phyloP scores from a whole-genome alignment of 257 asterid genomes.

The Solanum sitiens region DNA sequence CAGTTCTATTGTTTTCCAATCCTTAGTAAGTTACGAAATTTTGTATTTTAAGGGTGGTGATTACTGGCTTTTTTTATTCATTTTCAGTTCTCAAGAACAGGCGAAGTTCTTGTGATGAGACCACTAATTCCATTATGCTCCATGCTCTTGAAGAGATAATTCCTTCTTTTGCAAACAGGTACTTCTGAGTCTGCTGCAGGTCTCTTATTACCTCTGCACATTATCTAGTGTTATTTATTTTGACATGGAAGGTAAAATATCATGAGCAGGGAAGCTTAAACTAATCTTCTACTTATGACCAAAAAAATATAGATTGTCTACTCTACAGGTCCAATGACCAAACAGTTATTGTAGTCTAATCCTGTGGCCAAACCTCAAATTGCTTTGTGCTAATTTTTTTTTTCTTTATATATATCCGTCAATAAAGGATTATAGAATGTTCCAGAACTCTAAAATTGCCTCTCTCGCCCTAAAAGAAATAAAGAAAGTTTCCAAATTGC shows the following conservation, averaged over 20 bases:
- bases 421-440: background rate
- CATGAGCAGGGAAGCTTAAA: background rate
- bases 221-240: background rate
- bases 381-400: background rate
- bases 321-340: background rate
- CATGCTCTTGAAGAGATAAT: slow-evolving; percentile 6
- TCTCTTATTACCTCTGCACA: background rate
- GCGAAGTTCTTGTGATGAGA: background rate
- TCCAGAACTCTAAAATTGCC: background rate
- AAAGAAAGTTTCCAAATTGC: background rate
- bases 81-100: background rate
- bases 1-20: background rate
- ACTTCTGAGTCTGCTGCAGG: background rate
- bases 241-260: background rate
- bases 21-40: background rate
- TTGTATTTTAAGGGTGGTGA: background rate
- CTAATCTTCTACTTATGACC: background rate
- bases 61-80: background rate
- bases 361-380: background rate
- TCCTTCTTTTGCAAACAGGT: slow-evolving; percentile 18
- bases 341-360: background rate
- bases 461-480: background rate
- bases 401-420: background rate
- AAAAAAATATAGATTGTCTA: background rate
- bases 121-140: background rate